Conservation (phyloP, 495 filamentous ascomycete genomes). For the Daldinia vernicosa region DNA sequence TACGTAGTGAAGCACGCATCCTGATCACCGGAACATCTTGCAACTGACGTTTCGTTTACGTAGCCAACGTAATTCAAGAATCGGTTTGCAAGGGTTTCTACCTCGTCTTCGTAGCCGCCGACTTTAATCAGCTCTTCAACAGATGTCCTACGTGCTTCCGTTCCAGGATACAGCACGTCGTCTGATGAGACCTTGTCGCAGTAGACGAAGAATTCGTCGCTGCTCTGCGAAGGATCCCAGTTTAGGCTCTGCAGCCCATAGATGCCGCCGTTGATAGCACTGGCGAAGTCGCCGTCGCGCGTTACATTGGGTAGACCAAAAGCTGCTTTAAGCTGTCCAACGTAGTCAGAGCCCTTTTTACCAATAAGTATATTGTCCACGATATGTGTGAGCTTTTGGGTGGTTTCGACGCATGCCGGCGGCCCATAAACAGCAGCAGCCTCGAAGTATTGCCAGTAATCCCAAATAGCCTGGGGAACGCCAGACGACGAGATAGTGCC, state of each 20-base stretch:
- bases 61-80: conserved; percentile 75
- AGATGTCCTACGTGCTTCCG: conserved; percentile 49
- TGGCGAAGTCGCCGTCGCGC: conserved; percentile 69
- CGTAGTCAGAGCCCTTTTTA: conserved; percentile 56
- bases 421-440: conserved; percentile 65
- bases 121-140: conserved; percentile 59
- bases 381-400: conserved; percentile 66
- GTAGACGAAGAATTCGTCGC: conserved; percentile 63
- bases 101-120: conserved; percentile 64
- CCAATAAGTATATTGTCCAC: conserved; percentile 72
- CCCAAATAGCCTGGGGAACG: conserved; percentile 73
- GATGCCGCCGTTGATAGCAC: conserved; percentile 60
- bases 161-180: conserved; percentile 57
- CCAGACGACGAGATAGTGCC: conserved; percentile 76
- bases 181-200: conserved; percentile 66
- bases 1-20: conserved; percentile 65
- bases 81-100: conserved; percentile 58
- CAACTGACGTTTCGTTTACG: conserved; percentile 56
- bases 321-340: conserved; percentile 61
- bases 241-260: conserved; percentile 68
- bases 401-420: conserved; percentile 61
- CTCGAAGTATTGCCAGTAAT: conserved; percentile 77
- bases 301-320: conserved; percentile 69
- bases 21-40: conserved; percentile 51
- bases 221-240: conserved; percentile 72